Evolutionary conservation across 768 basidiomycete genomes (phyloP), one percentile per base, ranked within the genome.

Genomic region (Peribolospora kevripleyi): DNA sequence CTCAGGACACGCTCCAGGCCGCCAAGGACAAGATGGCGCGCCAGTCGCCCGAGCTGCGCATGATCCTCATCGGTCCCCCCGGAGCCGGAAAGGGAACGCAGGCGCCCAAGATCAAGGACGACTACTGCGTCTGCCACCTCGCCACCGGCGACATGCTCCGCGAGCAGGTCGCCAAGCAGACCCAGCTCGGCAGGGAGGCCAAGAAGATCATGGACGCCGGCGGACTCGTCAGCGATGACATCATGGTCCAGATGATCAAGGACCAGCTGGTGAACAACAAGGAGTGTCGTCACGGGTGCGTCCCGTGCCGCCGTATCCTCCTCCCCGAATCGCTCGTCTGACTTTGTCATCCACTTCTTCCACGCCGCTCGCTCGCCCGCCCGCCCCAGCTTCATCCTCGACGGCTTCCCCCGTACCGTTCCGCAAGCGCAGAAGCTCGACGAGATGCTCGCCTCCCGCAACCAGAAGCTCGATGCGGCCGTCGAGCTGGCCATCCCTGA

Each of bases 31-130:
- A 57, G 48, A 40, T 56, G 65, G 65, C 25, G 62, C 68, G 39
- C 56, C 65, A 13, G 66, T 71, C n/a, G 70, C 72, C 65, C 45
- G 83, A 85, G 71, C 78, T 84, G 58, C 76, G 91, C 50, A 80
- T 91, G 61, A 86, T 98, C 62, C 75, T 98, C 62, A 72, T 98
- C 61, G 93, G 93, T 54, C 93, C 93, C 57, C 93, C 93, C 48
- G 93, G 93, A 62, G 85, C 93, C 65, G 91, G 91, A 61, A 98
- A 98, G 75, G 93, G 93, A 38, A 98, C 93, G 3, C 93, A 98
- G 69, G 93, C 88, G 0, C 91, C 93, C 5, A 76, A 74, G 66
- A 88, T 98, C 71, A 79, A 81, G 53, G 80, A 86, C 59, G 76
- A 84, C 65, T 98, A 83, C 73, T 90, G 87, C 66, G 78, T 98